Evolutionary conservation across 352 stramenopile species (phyloP), one percentile per base, ranked within the genome.

Genomic region (Pythium sp.): DNA sequence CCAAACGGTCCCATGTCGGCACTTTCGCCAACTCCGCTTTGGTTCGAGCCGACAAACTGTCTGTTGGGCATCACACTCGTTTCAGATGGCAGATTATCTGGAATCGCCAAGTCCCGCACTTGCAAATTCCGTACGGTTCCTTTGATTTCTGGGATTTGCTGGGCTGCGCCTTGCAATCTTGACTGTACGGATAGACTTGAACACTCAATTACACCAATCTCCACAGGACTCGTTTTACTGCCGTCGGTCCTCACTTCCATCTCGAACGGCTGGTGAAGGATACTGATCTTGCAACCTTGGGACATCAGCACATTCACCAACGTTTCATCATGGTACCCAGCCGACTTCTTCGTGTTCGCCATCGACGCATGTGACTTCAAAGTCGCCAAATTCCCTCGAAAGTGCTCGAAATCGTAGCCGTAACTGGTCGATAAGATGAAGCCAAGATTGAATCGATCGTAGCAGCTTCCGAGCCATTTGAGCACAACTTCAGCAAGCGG

Each of bases 91-190:
- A 78, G 68, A 3, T 64, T 66, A 62, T 65, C 76, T 69, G 84
- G 81, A 61, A 72, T 70, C 22, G 83, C 89, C 56, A 90, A 68
- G 71, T 94, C 84, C 47, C 73, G 89, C 49, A 93, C 61, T 68
- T 91, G 81, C 24, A 94, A 66, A 67, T 92, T 90, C 60, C 84
- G 81, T 26, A 93, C 26, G 15, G 76, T 88, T 14, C 84, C 83
- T 68, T 91, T 94, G 24, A 91, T 51, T 34, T 85, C 76, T 49
- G 65, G 65, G 5, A 58, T 15, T 14, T 30, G 22, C 5, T 58
- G 28, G 15, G 4, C 22, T 1, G 8, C 36, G 8, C 51, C 51
- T 20, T 56, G 65, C 22, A 71, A 2, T 60, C 46, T 67, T 6
- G 65, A 49, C 1, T 72, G 69, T 43, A 71, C 5, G 0, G 69